Conservation (phyloP, 164 flowering plant genomes). For the Echeveria elegans region DNA sequence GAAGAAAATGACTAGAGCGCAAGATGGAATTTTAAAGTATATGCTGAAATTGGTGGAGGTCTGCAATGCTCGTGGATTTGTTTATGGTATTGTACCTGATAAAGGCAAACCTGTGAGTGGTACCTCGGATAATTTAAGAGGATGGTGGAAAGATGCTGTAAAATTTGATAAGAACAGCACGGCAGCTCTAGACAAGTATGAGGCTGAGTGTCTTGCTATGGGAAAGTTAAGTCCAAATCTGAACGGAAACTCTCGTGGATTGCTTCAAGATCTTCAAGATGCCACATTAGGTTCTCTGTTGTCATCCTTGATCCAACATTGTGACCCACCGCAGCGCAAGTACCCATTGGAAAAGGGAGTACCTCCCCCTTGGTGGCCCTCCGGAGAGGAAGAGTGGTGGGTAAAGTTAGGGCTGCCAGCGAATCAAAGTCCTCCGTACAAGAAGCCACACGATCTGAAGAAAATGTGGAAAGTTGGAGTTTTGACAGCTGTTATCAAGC, state of each 20-base stretch:
- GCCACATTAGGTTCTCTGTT: conserved; percentile 47
- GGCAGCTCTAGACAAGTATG: conserved; percentile 64
- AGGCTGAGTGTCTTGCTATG: conserved; percentile 21
- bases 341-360: conserved; percentile 50
- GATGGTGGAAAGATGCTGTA: conserved; percentile 90
- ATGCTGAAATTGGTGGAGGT: conserved; percentile 93
- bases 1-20: conserved; percentile 87
- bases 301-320: conserved; percentile 54
- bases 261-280: conserved; percentile 45
- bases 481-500: conserved; percentile 49
- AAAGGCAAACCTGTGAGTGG: conserved; percentile 89
- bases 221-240: conserved; percentile 33
- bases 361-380: conserved; percentile 60
- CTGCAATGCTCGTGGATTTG: conserved; percentile 85
- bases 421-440: conserved; percentile 48
- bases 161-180: conserved; percentile 80
- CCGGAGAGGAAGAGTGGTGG: conserved; percentile 51
- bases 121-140: conserved; percentile 77
- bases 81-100: conserved; percentile 86
- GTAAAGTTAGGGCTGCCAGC: conserved; percentile 34
- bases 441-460: conserved; percentile 53
- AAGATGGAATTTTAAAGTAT: conserved; percentile 77
- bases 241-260: conserved; percentile 1
- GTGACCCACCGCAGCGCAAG: conserved; percentile 56
- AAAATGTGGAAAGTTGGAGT: conserved; percentile 55